Evolutionary conservation across 176 grass and related monocot species (phyloP), one percentile per base, ranked within the genome.

Genomic region (Hsuehochloa calcarea): DNA sequence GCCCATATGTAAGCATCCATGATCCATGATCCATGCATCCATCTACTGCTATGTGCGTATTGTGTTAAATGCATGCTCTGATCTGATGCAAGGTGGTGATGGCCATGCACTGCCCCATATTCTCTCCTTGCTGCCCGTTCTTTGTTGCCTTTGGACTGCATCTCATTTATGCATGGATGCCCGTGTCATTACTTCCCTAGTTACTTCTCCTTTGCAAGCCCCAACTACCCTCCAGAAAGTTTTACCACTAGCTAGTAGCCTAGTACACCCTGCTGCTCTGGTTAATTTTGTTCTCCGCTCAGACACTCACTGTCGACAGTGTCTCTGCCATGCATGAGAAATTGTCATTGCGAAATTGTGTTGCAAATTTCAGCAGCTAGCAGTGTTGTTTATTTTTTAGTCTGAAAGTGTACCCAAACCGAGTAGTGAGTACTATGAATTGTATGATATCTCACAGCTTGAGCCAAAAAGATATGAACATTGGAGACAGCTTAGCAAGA

Each of bases 1-100:
- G 13, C 43, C 59, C 59, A 62, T 26, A 61, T 62, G 59, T 27
- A 10, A 60, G 56, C 61, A 14, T 26, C 15, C 80, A 6, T 46
- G 69, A 14, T 26, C 15, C 80, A 6, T 46, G 69, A 72, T 84
- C 70, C 54, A 47, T 17, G 49, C 49, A 20, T 78, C 38, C 63
- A 13, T 79, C 77, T n/a, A 65, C 77, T 63, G 85, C 44, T 49
- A 65, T 81, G 77, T 67, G 85, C 78, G 46, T 87, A 68, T 81
- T 87, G 78, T 87, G 77, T 74, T 87, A 44, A 87, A 87, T 87
- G 78, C 85, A 87, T 74, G 58, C 43, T 72, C 70, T 49, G 71
- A 49, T 54, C 47, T 35, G 72, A 35, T 54, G 27, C 47, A 19
- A 35, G 47, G 47, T 37, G 71, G 8, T 73, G 56, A 45, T 54